Evolutionary conservation across 2,329 filamentous ascomycete genomes (phyloP).

Genomic region (Lasiodiplodia hormozganensis): DNA sequence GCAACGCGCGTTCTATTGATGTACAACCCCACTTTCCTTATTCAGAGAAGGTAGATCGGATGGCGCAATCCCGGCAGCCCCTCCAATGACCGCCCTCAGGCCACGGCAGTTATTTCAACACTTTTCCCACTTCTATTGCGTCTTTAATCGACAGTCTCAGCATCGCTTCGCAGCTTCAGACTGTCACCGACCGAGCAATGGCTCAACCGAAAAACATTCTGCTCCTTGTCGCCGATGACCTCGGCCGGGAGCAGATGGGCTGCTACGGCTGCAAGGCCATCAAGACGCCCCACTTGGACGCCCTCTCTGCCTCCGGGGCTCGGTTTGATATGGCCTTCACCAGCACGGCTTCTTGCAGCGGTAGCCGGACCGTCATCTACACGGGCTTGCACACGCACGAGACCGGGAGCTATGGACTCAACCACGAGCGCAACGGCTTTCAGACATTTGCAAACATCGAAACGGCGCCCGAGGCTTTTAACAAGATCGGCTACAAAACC

Average conservation of each 20-base stretch:
- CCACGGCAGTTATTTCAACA: neutral
- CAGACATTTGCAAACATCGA: slow-evolving; percentile 49
- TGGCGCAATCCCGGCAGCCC: too few species aligned
- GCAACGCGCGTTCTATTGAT: too few species aligned
- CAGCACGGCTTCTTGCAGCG: slow-evolving; percentile 58
- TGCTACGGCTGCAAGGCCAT: slow-evolving; percentile 45
- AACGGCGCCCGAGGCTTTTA: slow-evolving; percentile 50
- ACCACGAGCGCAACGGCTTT: slow-evolving; percentile 50
- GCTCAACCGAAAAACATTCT: slow-evolving; percentile 46
- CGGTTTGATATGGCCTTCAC: slow-evolving; percentile 52
- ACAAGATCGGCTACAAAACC: slow-evolving; percentile 51
- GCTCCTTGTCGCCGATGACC: slow-evolving; percentile 53
- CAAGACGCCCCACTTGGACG: slow-evolving; percentile 52
- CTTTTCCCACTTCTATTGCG: neutral
- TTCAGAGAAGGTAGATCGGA: too few species aligned
- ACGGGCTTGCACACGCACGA: slow-evolving; percentile 59
- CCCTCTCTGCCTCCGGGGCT: slow-evolving; percentile 47
- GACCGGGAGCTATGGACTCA: slow-evolving; percentile 57
- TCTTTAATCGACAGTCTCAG: neutral
- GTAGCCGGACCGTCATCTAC: slow-evolving; percentile 56
- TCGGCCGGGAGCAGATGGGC: slow-evolving; percentile 46
- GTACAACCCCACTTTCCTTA: too few species aligned
- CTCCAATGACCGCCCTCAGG: too few species aligned
- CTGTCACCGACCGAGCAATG: slow-evolving; percentile 28
- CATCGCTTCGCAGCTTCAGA: neutral